Evolutionary conservation across 148 eudicot genomes (phyloP), one percentile per base, ranked within the genome.

Genomic region (Pouteria glomerata): DNA sequence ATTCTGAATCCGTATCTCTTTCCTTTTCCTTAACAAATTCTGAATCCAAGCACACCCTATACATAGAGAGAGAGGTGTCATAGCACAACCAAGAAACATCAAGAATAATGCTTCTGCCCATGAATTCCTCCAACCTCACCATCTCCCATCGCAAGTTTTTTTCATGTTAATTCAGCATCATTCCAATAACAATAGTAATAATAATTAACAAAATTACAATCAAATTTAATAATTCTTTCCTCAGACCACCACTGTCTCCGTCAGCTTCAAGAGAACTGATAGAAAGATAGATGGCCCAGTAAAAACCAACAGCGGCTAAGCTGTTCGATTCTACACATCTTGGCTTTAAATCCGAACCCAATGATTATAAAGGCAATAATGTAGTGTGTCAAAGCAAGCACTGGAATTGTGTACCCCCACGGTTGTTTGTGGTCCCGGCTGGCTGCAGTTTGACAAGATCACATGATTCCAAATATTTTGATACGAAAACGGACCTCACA

Each of bases 171-270:
- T n/a, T n/a, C n/a, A n/a, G n/a, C n/a, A n/a, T n/a, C n/a, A n/a
- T n/a, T n/a, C n/a, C n/a, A n/a, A n/a, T n/a, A n/a, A n/a, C n/a
- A n/a, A n/a, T n/a, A n/a, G n/a, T n/a, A n/a, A n/a, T n/a, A n/a
- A n/a, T n/a, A n/a, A n/a, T n/a, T n/a, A n/a, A n/a, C n/a, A n/a
- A n/a, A n/a, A n/a, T 61, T 34, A 34, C 65, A 61, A 34, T 31
- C 27, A 19, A 61, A 34, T 12, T 39, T 42, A 19, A 8, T 30
- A 59, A 59, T 61, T 24, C 44, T 61, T 61, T 61, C 19, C 6
- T 61, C 41, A 8, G 65, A 61, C 65, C 13, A 61, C 65, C 64
- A 34, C n/a, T n/a, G n/a, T n/a, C n/a, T n/a, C 64, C 44, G 34
- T 34, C 44, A 61, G 44, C 8, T 61, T 19, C 65, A 18, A 33